Conservation (phyloP, 257 asterid genomes). For the Catharanthus roseus region DNA sequence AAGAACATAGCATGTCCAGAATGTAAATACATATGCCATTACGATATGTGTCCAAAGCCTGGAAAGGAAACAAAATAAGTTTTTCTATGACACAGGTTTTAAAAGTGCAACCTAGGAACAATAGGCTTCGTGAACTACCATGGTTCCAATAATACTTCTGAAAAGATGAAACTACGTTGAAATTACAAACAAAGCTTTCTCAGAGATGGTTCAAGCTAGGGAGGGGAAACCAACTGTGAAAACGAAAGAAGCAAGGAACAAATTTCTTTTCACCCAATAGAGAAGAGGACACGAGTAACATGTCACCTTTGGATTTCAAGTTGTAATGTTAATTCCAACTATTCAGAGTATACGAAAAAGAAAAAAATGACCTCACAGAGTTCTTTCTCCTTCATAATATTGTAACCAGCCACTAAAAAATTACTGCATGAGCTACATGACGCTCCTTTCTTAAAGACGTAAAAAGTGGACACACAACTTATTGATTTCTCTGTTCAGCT, state of each 20-base stretch:
- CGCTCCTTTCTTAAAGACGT: background rate
- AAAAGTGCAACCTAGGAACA: background rate
- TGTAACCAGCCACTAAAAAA: background rate
- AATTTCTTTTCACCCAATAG: background rate
- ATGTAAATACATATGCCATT: conserved; percentile 75
- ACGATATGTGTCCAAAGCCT: conserved; percentile 78
- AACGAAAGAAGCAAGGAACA: background rate
- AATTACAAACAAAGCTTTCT: background rate
- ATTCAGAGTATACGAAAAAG: background rate
- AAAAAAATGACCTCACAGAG: background rate
- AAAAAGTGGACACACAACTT: background rate
- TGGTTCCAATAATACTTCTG: too few species aligned
- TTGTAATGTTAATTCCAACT: too few species aligned
- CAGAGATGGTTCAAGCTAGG: background rate
- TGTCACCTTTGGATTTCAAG: background rate
- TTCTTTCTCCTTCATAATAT: background rate
- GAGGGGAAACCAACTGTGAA: background rate
- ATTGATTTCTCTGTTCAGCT: background rate
- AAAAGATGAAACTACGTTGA: background rate
- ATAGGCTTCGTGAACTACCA: too few species aligned
- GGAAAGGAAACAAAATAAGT: conserved; percentile 15
- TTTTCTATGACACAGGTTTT: background rate
- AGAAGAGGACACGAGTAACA: background rate
- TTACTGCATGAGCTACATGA: background rate
- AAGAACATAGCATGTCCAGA: conserved; percentile 79